A percentile compares a stretch with the other conserved stretches of the same genome.
Conservation (phyloP, 805 yeast genomes). For the Clavispora carvajalis region DNA sequence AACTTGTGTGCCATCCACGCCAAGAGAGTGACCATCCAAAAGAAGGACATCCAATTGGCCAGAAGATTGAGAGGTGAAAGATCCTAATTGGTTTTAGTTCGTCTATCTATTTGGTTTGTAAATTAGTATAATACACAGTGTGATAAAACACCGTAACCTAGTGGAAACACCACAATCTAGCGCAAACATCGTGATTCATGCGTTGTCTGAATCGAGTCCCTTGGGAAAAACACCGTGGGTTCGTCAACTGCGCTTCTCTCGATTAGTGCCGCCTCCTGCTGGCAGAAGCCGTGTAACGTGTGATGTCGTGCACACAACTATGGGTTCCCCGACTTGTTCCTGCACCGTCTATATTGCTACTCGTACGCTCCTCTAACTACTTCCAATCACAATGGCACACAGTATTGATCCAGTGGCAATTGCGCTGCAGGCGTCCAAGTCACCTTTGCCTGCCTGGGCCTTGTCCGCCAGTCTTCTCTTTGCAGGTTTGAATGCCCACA, state of each 20-base stretch:
- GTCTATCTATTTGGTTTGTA: slow-evolving; percentile 3
- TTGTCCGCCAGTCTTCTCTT: slow-evolving; percentile 10
- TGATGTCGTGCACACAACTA: not conserved
- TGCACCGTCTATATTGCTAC: not conserved
- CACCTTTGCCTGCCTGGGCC: slow-evolving; percentile 15
- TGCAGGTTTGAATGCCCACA: slow-evolving; percentile 11
- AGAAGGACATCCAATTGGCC: slow-evolving; percentile 96
- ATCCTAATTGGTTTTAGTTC: slow-evolving; percentile 42
- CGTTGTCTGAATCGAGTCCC: no score
- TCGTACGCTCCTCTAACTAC: not conserved
- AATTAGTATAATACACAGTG: slow-evolving; percentile 3
- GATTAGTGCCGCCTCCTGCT: no score
- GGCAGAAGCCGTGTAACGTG: no score
- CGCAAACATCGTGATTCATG: no score
- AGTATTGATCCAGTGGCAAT: not conserved
- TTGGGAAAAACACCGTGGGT: no score
- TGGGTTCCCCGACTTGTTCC: not conserved
- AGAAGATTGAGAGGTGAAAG: slow-evolving; percentile 98
- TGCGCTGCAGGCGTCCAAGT: slow-evolving; percentile 9
- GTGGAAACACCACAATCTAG: no score
- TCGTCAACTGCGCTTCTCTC: no score
- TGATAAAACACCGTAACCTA: not conserved
- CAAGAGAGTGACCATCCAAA: slow-evolving; percentile 97
- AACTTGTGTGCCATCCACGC: slow-evolving; percentile 98
- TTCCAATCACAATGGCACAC: not conserved